Conservation (phyloP, 1,284 basidiomycete species). For the Malassezia japonica region DNA sequence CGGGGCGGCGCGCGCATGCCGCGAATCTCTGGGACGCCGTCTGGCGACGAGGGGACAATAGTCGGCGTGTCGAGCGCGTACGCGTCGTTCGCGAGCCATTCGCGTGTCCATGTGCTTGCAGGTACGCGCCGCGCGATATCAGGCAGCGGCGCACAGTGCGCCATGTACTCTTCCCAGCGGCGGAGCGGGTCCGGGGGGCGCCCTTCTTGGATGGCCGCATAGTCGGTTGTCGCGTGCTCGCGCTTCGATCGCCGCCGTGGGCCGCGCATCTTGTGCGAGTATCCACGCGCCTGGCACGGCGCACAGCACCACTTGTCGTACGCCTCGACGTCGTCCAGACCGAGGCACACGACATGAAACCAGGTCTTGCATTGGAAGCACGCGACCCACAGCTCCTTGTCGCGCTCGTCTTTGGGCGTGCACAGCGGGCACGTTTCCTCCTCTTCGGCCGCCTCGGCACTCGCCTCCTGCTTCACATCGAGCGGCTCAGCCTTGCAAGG, state of each 20-base stretch:
- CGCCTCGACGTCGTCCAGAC: conserved; percentile 23
- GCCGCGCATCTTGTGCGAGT: conserved; percentile 17
- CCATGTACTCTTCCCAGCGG: conserved; percentile 26
- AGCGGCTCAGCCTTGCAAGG: background rate
- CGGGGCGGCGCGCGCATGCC: conserved; percentile 67
- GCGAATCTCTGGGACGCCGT: conserved; percentile 18
- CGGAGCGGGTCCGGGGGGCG: conserved; percentile 31
- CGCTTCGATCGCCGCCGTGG: conserved; percentile 23
- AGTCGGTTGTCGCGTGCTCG: conserved; percentile 26
- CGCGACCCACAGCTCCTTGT: conserved; percentile 24
- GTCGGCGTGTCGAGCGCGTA: conserved; percentile 22
- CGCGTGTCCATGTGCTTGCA: conserved; percentile 27
- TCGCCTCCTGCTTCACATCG: background rate
- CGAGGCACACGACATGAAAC: conserved; percentile 34
- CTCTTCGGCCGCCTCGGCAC: background rate
- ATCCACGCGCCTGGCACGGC: conserved; percentile 19
- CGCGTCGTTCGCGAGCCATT: conserved; percentile 26
- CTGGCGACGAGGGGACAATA: conserved; percentile 20
- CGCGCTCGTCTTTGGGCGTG: background rate
- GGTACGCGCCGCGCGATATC: conserved; percentile 23
- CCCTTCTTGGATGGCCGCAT: conserved; percentile 36
- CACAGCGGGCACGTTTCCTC: conserved; percentile 9
- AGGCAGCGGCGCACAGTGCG: conserved; percentile 19
- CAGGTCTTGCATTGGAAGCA: conserved; percentile 34
- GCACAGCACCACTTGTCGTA: conserved; percentile 34